These are phyloP conservation scores for Lentinula lateritia DNA, from an alignment of 768 basidiomycete genomes.

Conservation along the genomic window DNA sequence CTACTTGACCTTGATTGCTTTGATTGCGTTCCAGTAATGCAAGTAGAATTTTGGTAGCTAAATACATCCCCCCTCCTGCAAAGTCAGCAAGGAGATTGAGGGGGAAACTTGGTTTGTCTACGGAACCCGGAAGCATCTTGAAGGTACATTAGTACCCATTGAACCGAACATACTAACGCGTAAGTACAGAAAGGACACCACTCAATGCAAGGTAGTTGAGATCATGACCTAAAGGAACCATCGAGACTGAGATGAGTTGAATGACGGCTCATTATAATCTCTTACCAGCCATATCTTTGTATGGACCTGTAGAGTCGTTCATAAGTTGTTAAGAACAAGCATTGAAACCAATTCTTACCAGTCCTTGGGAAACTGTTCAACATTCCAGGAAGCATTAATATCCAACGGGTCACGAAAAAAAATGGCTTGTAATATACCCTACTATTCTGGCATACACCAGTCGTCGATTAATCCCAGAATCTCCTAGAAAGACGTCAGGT, in stretches of 20 bases:
- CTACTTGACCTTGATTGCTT: conserved; percentile 68
- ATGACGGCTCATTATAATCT: background rate
- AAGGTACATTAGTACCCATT: background rate
- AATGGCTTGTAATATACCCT: conserved; percentile 40
- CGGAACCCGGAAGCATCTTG: conserved; percentile 64
- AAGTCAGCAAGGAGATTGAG: conserved; percentile 79
- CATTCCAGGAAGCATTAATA: background rate
- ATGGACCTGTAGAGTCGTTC: conserved; percentile 42
- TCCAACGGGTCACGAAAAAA: background rate
- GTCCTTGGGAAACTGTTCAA: conserved; percentile 51
- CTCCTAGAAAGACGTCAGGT: conserved; percentile 66
- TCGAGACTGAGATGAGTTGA: background rate
- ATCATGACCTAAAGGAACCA: conserved; percentile 56
- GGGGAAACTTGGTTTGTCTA: conserved; percentile 63
- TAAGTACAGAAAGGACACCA: conserved; percentile 59
- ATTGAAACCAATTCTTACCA: conserved; percentile 30
- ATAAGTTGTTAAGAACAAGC: conserved; percentile 10
- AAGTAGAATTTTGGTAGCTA: conserved; percentile 66
- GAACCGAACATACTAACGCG: background rate
- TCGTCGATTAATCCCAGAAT: conserved; percentile 51
- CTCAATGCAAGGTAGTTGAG: conserved; percentile 81
- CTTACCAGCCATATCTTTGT: conserved; percentile 74
- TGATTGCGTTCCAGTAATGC: conserved; percentile 64
- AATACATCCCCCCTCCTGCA: conserved; percentile 60
- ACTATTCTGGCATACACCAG: conserved; percentile 72